Base-by-base conservation (phyloP, 257 asterid genomes). In the Dorcoceras hygrometricum region DNA sequence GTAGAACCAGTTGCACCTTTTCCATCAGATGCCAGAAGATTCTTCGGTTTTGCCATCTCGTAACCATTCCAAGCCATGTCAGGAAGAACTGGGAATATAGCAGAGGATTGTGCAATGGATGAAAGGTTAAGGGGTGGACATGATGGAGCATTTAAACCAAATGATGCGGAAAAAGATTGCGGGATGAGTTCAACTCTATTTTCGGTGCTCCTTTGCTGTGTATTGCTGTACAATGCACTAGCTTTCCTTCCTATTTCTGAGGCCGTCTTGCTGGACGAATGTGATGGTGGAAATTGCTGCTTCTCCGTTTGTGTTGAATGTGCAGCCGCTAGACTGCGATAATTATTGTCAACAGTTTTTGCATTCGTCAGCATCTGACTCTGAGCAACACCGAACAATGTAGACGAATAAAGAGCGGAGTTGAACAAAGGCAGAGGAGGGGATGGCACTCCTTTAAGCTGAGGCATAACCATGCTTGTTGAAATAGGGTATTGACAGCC, bases 21-120 rank as follows among this genome's bases (percentile, higher is more conserved):
- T 65, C 79, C 80, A n/a, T 77, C 85, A 25, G 82, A 36, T 4
- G 71, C 7, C 72, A 63, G 83, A 65, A 74, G 71, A 67, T 66
- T 77, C 69, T 77, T 80, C 53, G 53, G 70, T 27, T 67, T 75
- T 27, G 70, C 62, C 66, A 74, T 68, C 69, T 79, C 86, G 64
- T 73, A 66, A 28, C 72, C 73, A 48, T 68, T 72, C 75, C 66
- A 68, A 63, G 79, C 66, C 62, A 78, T 25, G 23, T 80, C 85
- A 34, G 85, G 89, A 43, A 77, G 79, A 79, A 74, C 70, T 55
- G 77, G 86, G 64, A 78, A 77, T 73, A 74, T 62, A 19, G 69
- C 60, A 22, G 83, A 27, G 12, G 58, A 74, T 54, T 75, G 87
- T 11, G 62, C 34, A 75, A 75, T 65, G 29, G 82, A 71, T 22